Evolutionary conservation across 306 rosid species (phyloP).

Genomic region (Comarum palustre): DNA sequence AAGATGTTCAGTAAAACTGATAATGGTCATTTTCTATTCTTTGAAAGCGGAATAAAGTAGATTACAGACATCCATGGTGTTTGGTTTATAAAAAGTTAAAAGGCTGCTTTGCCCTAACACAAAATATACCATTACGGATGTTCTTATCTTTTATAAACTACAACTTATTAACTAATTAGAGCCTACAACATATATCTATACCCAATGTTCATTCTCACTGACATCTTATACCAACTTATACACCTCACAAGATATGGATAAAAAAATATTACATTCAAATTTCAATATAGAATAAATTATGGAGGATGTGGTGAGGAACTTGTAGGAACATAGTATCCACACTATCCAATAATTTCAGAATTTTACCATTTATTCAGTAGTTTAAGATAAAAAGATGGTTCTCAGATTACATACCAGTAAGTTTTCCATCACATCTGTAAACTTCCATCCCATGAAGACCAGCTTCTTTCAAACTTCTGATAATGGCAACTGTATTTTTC

Average conservation of each 20-base stretch:
- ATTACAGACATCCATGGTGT: neutral
- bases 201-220: neutral
- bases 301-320: neutral
- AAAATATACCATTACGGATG: neutral
- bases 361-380: neutral
- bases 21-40: neutral
- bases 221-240: neutral
- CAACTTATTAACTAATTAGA: neutral
- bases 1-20: neutral
- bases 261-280: neutral
- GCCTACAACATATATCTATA: neutral
- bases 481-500: slow-evolving; percentile 63
- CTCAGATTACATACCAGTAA: slow-evolving; percentile 50
- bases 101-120: neutral
- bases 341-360: neutral
- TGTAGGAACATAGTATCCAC: neutral
- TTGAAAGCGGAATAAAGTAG: neutral
- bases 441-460: slow-evolving; percentile 99
- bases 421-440: slow-evolving; percentile 81
- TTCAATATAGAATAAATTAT: too few species aligned
- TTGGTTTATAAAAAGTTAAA: neutral
- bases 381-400: neutral
- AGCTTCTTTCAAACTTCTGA: slow-evolving; percentile 75
- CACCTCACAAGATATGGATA: neutral
- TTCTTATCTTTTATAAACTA: neutral